phyloP scores from a whole-genome alignment of 345 rosid genomes.

The Lepidium sativum region DNA sequence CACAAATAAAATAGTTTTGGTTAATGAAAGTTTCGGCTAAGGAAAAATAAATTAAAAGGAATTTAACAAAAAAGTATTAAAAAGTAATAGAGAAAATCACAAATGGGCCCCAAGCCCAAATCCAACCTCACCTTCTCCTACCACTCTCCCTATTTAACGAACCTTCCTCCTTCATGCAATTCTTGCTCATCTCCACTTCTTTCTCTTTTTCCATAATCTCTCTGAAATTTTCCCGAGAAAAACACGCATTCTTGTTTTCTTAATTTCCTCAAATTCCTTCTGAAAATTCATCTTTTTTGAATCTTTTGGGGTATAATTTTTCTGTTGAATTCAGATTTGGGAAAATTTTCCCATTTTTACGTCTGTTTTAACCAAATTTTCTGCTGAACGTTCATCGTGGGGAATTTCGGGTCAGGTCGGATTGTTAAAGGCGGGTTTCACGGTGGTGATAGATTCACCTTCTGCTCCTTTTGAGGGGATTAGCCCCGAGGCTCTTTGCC shows the following conservation, averaged over 20 bases:
- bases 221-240: slow-evolving; percentile 18
- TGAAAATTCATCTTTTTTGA: slow-evolving; percentile 25
- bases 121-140: background rate
- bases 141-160: slow-evolving; percentile 36
- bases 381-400: slow-evolving; percentile 42
- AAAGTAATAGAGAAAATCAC: background rate
- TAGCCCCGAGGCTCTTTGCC: slow-evolving; percentile 98
- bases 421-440: slow-evolving; percentile 33
- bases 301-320: slow-evolving; percentile 13
- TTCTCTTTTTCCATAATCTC: background rate
- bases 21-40: background rate
- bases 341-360: background rate
- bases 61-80: background rate
- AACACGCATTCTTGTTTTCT: background rate
- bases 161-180: slow-evolving; percentile 33
- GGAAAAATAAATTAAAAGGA: too few relatives aligned
- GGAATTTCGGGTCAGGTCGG: slow-evolving; percentile 32
- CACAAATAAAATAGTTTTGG: too few relatives aligned
- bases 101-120: slow-evolving; percentile 15
- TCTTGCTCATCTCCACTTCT: slow-evolving; percentile 43
- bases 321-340: slow-evolving; percentile 1
- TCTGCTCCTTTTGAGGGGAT: slow-evolving; percentile 98
- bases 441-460: slow-evolving; percentile 42
- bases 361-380: background rate
- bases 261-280: background rate